Evolutionary conservation across 2,329 filamentous ascomycete species (phyloP).

Genomic region (Trichoderma hamatum): DNA sequence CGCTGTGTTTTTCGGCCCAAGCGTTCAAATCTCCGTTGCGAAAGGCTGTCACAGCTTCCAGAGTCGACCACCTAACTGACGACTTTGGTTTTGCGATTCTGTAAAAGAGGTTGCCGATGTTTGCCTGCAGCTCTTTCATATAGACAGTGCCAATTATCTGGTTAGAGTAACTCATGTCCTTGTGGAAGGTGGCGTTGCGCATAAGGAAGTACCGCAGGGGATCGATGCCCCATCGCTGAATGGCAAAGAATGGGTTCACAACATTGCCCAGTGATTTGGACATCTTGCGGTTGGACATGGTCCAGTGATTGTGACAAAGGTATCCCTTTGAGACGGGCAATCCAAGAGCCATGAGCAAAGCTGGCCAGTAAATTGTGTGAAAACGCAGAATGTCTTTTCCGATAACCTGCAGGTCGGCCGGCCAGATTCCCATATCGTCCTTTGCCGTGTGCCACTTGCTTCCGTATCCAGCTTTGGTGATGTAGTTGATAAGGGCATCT

Average conservation of each 20-base stretch:
- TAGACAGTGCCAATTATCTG: conserved; percentile 73
- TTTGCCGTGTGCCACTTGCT: conserved; percentile 64
- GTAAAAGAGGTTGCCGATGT: conserved; percentile 78
- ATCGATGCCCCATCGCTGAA: conserved; percentile 87
- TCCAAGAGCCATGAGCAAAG: conserved; percentile 85
- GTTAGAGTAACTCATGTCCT: conserved; percentile 88
- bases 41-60: conserved; percentile 53
- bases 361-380: conserved; percentile 98
- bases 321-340: conserved; percentile 78
- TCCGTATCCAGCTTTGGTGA: conserved; percentile 80
- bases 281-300: conserved; percentile 90
- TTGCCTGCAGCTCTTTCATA: conserved; percentile 74
- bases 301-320: conserved; percentile 94
- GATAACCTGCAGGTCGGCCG: conserved; percentile 87
- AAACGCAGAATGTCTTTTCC: conserved; percentile 97
- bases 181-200: conserved; percentile 72
- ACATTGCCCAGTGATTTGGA: conserved; percentile 94
- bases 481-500: conserved; percentile 92
- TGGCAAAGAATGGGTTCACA: conserved; percentile 89
- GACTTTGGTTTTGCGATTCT: conserved; percentile 69
- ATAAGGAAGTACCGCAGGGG: conserved; percentile 87
- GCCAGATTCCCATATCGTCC: conserved; percentile 72
- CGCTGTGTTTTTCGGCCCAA: background rate
- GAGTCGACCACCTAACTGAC: conserved; percentile 61
- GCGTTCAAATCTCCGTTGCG: conserved; percentile 35